Conservation (phyloP, 1,139 yeast species). For the Magnusiomyces tetraspermus region DNA sequence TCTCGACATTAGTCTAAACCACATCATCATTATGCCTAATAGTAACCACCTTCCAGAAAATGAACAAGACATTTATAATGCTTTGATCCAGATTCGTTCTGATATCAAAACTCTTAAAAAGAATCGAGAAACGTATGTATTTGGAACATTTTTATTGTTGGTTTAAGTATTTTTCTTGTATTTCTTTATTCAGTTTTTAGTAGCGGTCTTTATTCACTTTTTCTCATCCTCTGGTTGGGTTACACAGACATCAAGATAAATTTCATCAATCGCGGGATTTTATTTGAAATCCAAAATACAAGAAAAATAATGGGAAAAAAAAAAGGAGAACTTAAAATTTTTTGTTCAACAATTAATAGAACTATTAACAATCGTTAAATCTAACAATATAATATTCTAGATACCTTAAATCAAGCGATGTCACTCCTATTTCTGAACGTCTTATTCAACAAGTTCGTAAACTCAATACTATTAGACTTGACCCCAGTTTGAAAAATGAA, state of each 20-base stretch:
- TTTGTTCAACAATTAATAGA: no score
- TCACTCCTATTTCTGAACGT: constrained; percentile 40
- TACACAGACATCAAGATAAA: no score
- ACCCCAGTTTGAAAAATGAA: constrained; percentile 22
- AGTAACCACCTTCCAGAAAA: constrained; percentile 29
- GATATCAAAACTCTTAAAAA: constrained; percentile 41
- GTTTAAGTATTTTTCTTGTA: no score
- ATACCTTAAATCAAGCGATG: constrained; percentile 44
- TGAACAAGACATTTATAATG: constrained; percentile 39
- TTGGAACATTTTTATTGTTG: no score
- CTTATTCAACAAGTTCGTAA: constrained; percentile 27
- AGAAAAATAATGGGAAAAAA: no score
- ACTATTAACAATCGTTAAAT: neutral
- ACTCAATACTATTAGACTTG: constrained; percentile 26
- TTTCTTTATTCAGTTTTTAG: no score
- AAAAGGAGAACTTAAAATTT: no score
- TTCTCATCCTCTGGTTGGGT: no score
- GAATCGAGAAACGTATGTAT: constrained; percentile 37
- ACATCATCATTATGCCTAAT: neutral
- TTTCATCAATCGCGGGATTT: no score
- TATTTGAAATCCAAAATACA: no score
- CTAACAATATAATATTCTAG: no score
- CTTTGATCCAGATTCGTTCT: constrained; percentile 36
- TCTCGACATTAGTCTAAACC: neutral
- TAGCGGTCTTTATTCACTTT: no score